Evolutionary conservation across 2,329 filamentous ascomycete genomes (phyloP).

Genomic region (Ceratocystis destructans): DNA sequence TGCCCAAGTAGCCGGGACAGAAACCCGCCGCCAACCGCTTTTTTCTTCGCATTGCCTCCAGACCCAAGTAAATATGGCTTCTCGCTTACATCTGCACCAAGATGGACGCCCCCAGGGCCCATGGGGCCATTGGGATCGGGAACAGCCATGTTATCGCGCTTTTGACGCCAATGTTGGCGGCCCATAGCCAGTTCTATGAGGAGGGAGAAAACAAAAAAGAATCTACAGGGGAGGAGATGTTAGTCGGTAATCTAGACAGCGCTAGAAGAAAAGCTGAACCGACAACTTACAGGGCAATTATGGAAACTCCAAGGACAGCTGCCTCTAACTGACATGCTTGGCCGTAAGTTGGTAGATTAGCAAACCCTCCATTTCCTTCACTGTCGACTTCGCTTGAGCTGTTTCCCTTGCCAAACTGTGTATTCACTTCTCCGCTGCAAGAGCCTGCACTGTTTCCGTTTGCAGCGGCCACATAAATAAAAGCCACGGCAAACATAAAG

Average conservation of each 20-base stretch:
- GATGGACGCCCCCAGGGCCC: constrained; percentile 11
- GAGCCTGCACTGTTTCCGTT: constrained; percentile 53
- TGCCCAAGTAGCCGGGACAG: constrained; percentile 26
- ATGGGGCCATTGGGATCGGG: constrained; percentile 28
- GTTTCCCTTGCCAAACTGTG: constrained; percentile 52
- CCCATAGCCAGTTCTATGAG: constrained; percentile 53
- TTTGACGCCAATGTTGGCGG: constrained; percentile 60
- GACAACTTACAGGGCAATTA: constrained; percentile 53
- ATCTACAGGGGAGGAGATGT: constrained; percentile 28
- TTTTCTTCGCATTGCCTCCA: constrained; percentile 11
- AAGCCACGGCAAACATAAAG: constrained; percentile 58
- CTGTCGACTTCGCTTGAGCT: constrained; percentile 22
- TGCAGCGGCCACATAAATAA: constrained; percentile 68
- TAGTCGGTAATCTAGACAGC: not conserved
- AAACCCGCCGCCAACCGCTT: constrained; percentile 23
- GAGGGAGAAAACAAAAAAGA: constrained; percentile 64
- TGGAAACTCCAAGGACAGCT: constrained; percentile 61
- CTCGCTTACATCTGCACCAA: not conserved
- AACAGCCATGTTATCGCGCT: constrained; percentile 39
- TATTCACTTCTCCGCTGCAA: constrained; percentile 49
- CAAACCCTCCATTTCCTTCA: constrained; percentile 31
- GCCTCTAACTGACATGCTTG: constrained; percentile 61
- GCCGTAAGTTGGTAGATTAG: constrained; percentile 33
- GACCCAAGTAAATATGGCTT: constrained; percentile 23
- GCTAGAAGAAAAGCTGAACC: not conserved